These are phyloP conservation scores for Ehretia macrophylla DNA, from an alignment of 257 asterid species.

Conservation along the genomic window DNA sequence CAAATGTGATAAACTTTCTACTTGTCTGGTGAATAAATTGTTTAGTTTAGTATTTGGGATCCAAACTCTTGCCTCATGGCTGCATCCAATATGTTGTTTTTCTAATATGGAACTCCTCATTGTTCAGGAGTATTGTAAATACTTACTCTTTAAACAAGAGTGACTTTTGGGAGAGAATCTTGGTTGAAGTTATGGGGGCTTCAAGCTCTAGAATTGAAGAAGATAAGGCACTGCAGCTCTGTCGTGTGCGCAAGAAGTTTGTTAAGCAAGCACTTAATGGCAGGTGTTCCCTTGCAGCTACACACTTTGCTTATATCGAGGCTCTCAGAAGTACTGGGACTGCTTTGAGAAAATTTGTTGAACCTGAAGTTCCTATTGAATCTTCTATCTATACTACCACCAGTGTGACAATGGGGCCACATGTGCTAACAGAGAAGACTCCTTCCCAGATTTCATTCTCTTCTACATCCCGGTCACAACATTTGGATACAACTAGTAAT, in stretches of 20 bases:
- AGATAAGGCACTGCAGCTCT: slow-evolving; percentile 86
- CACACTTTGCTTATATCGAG: slow-evolving; percentile 70
- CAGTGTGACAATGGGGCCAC: slow-evolving; percentile 49
- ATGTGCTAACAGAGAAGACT: slow-evolving; percentile 42
- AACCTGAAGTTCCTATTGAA: slow-evolving; percentile 53
- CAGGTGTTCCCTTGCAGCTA: slow-evolving; percentile 84
- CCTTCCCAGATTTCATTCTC: slow-evolving; percentile 57
- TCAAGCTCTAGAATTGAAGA: slow-evolving; percentile 76
- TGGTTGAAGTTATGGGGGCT: slow-evolving; percentile 63
- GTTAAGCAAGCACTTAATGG: slow-evolving; percentile 94
- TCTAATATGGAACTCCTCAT: background rate
- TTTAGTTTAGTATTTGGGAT: too few species aligned
- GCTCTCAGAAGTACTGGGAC: slow-evolving; percentile 59
- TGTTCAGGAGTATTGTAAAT: background rate
- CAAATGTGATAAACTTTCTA: too few species aligned
- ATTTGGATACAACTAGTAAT: slow-evolving; percentile 40
- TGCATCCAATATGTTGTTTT: too few species aligned
- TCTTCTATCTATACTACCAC: slow-evolving; percentile 40
- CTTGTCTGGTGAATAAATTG: too few species aligned
- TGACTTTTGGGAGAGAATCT: background rate
- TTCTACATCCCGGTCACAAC: slow-evolving; percentile 49
- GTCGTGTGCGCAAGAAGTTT: slow-evolving; percentile 86
- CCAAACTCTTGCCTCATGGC: too few species aligned
- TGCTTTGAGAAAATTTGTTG: slow-evolving; percentile 69
- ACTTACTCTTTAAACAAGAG: background rate